Evolutionary conservation across 2,329 filamentous ascomycete species (phyloP).

Genomic region (Monosporascus sp.): DNA sequence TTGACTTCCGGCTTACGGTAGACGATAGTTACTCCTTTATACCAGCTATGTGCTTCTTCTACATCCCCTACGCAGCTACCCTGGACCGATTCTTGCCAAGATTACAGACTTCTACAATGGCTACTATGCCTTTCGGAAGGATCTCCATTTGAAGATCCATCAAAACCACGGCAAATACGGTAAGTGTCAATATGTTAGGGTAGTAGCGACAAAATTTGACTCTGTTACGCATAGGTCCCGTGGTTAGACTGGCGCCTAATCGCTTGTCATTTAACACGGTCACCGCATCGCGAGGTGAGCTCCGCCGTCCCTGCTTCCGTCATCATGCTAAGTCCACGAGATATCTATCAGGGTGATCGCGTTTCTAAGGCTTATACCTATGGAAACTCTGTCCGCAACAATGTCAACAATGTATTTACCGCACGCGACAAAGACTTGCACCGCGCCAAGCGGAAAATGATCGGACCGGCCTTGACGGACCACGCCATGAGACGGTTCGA

Average conservation of each 20-base stretch:
- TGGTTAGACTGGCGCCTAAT: background rate
- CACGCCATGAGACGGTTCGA: constrained; percentile 14
- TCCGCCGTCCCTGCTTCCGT: constrained; percentile 25
- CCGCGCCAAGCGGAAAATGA: constrained; percentile 9
- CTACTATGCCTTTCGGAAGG: background rate
- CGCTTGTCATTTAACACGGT: background rate
- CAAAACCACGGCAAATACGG: background rate
- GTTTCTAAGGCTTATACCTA: constrained; percentile 12
- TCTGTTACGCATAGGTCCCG: background rate
- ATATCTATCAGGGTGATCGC: constrained; percentile 15
- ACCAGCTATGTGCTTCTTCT: too few relatives aligned
- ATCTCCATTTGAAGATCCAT: background rate
- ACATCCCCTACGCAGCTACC: background rate
- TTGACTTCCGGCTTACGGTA: too few relatives aligned
- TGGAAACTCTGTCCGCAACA: constrained; percentile 8
- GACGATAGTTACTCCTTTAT: too few relatives aligned
- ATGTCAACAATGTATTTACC: constrained; percentile 10
- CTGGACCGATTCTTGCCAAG: background rate
- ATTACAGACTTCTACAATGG: background rate
- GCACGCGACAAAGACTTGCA: constrained; percentile 7
- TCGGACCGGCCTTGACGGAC: constrained; percentile 10
- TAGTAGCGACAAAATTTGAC: background rate
- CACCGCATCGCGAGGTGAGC: constrained; percentile 15
- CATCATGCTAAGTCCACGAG: constrained; percentile 6
- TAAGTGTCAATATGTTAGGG: background rate